Base-by-base conservation (phyloP, 495 filamentous ascomycete species). In the Chaetomium cochliodes region DNA sequence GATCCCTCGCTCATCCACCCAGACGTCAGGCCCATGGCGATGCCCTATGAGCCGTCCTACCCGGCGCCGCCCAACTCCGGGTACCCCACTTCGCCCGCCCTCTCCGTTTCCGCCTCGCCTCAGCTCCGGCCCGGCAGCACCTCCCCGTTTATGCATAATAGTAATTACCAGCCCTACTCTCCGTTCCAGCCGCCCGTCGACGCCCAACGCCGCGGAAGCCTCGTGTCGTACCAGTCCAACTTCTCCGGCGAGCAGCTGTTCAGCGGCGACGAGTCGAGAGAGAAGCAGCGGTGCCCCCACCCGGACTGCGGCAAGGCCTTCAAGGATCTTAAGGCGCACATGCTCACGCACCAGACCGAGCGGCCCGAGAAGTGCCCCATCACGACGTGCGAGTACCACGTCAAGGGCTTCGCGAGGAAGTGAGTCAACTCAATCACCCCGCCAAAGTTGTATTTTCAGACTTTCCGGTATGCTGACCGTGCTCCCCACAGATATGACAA, bases 291-390 rank as follows among this genome's bases (percentile, higher is more conserved):
- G 33, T 97, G 93, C 81, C 90, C 91, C 6, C 85, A 91, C 70
- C 87, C 88, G 0, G 91, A 96, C 55, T 97, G 93, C 68, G 91
- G 92, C 46, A 87, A 90, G 66, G 81, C 88, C 54, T 96, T 96
- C 85, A 96, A 96, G 74, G 93, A 97, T 70, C 76, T 96, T 62
- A 96, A 93, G 76, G 93, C 94, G 7, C 94, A 99, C 76, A 93
- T 96, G 90, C 82, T 98, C 65, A 99, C 94, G 3, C 94, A 99
- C 77, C 92, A 94, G 74, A 87, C 87, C 63, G 93, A 97, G 74
- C 84, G 94, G 18, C 94, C 94, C 0, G 93, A 98, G 70, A 99
- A 99, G 76, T 99, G 94, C 76, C 94, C 94, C 23, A 97, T 98
- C 68, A 79, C 87, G 56, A 96, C 86, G 11, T 99, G 94, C 82